A percentile compares a stretch with the other conserved stretches of the same genome.
These are phyloP conservation scores for Arachis hypogaea DNA, from an alignment of 306 rosid genomes.

Conservation along the genomic window DNA sequence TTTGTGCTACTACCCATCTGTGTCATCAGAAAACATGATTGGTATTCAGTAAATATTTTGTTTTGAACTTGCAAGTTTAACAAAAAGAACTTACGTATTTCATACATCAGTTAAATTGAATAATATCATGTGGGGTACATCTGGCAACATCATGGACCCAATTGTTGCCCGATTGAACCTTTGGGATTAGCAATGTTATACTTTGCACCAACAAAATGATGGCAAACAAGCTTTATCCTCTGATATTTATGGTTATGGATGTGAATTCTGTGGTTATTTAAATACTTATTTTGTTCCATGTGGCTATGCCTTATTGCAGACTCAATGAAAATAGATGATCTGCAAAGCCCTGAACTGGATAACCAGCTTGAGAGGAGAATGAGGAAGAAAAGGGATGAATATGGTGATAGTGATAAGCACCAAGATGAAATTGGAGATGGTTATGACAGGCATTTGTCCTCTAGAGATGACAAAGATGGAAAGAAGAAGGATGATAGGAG, in stretches of 20 bases:
- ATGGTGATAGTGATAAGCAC: slow-evolving; percentile 64
- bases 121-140: slow-evolving; percentile 23
- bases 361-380: slow-evolving; percentile 65
- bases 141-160: background rate
- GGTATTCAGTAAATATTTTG: background rate
- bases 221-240: background rate
- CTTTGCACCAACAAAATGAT: slow-evolving; percentile 9
- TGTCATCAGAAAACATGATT: background rate
- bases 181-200: slow-evolving; percentile 10
- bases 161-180: background rate
- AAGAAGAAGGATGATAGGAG: slow-evolving; percentile 83
- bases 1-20: slow-evolving; percentile 6
- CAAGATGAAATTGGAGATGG: slow-evolving; percentile 66
- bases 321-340: slow-evolving; percentile 57
- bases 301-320: slow-evolving; percentile 50
- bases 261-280: slow-evolving; percentile 10
- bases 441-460: slow-evolving; percentile 57
- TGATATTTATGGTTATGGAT: background rate
- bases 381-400: slow-evolving; percentile 76
- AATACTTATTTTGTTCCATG: slow-evolving; percentile 1
- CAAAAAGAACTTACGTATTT: background rate
- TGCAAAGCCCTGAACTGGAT: slow-evolving; percentile 74
- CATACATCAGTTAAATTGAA: slow-evolving; percentile 10
- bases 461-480: slow-evolving; percentile 80
- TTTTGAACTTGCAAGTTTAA: slow-evolving; percentile 1